phyloP scores from a whole-genome alignment of 2,329 filamentous ascomycete genomes.

The Orbilia javanica region DNA sequence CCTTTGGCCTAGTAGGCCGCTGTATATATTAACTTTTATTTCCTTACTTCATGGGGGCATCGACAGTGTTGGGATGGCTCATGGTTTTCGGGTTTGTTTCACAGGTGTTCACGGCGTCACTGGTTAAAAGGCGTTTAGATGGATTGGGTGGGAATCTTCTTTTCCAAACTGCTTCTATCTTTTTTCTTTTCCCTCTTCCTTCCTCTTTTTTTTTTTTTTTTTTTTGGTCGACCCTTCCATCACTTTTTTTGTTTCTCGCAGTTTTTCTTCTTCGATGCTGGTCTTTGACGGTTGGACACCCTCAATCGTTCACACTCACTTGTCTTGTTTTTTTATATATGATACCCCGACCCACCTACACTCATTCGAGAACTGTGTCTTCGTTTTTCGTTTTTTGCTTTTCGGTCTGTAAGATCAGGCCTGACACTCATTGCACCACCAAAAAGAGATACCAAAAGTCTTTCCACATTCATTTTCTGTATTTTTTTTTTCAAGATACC shows the following conservation, averaged over 20 bases:
- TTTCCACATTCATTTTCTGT: constrained; percentile 13
- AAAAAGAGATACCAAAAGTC: constrained; percentile 30
- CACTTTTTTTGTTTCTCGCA: not conserved
- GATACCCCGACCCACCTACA: constrained; percentile 31
- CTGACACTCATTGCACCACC: constrained; percentile 11
- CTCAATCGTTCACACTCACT: constrained; percentile 45
- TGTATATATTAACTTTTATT: constrained; percentile 51
- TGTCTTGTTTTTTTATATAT: constrained; percentile 17
- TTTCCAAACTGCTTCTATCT: constrained; percentile 17
- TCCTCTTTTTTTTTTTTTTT: constrained; percentile 21
- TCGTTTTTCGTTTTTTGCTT: not conserved
- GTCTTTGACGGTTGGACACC: constrained; percentile 39
- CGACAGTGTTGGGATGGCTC: constrained; percentile 17
- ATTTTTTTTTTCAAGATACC: constrained; percentile 25
- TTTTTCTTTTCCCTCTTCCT: not conserved
- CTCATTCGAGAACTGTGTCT: constrained; percentile 33
- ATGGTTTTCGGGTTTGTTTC: constrained; percentile 26
- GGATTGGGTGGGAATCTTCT: constrained; percentile 20
- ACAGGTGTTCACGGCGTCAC: constrained; percentile 42
- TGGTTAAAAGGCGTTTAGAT: constrained; percentile 47
- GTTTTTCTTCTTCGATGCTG: constrained; percentile 28
- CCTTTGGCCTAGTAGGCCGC: constrained; percentile 18
- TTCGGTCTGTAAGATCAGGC: constrained; percentile 2
- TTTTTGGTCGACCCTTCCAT: no score
- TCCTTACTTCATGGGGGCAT: constrained; percentile 13